phyloP scores from a whole-genome alignment of 2,329 filamentous ascomycete genomes.

The Neopestalotiopsis clavispora region DNA sequence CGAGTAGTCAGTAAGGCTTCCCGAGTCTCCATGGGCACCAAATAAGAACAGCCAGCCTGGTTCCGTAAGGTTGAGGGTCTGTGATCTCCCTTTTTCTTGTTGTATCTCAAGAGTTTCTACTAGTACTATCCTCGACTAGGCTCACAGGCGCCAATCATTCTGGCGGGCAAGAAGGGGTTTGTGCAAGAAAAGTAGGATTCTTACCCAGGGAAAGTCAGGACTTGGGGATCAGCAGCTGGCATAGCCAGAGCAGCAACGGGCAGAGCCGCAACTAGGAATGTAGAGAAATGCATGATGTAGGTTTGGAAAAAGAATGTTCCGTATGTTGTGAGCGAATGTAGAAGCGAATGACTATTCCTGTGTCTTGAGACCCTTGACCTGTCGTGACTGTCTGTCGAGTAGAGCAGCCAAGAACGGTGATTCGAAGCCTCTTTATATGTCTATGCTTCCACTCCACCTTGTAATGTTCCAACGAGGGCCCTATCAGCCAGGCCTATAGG shows the following conservation, averaged over 20 bases:
- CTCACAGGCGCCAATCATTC: neutral
- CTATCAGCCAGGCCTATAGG: neutral
- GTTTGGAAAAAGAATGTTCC: neutral
- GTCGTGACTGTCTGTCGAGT: neutral
- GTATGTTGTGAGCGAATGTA: neutral
- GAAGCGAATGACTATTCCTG: neutral
- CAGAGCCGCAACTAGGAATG: neutral
- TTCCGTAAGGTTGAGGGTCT: no score
- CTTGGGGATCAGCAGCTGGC: neutral
- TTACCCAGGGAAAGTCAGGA: conserved; percentile 5
- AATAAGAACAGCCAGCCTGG: neutral
- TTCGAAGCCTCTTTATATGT: neutral
- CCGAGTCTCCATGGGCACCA: neutral
- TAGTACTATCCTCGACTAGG: neutral
- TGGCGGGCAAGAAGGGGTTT: neutral
- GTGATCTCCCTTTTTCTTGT: no score
- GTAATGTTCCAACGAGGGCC: neutral
- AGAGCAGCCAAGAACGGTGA: neutral
- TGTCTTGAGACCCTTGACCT: neutral
- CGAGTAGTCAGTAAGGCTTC: neutral
- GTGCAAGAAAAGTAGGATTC: neutral
- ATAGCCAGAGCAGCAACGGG: conserved; percentile 11
- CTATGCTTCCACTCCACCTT: neutral
- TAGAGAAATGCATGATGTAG: neutral
- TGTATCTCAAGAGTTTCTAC: no score